phyloP scores from a whole-genome alignment of 768 basidiomycete genomes.

The Coprinellus micaceus region DNA sequence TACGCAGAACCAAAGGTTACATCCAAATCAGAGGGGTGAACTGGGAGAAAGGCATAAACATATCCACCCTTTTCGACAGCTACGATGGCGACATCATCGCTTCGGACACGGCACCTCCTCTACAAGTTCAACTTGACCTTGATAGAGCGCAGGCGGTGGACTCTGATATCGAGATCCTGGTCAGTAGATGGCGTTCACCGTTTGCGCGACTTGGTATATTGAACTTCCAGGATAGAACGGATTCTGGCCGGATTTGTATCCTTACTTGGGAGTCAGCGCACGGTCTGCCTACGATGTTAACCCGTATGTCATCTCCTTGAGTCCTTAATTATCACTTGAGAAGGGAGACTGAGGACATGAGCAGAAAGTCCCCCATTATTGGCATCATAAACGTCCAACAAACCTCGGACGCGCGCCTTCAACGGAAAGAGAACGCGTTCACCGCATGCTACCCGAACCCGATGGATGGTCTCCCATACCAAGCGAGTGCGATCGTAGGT shows the following conservation, averaged over 20 bases:
- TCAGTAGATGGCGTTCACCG: background rate
- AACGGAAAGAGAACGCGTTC: background rate
- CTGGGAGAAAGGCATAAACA: background rate
- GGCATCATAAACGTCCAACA: background rate
- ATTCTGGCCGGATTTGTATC: constrained; percentile 1
- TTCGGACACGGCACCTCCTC: background rate
- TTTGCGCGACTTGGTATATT: background rate
- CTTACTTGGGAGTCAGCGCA: background rate
- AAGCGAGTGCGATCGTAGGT: constrained; percentile 1
- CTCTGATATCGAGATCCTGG: background rate
- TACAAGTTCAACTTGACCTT: background rate
- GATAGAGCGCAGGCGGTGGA: background rate
- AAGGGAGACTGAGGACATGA: background rate
- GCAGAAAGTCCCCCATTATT: background rate
- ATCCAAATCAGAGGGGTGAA: background rate
- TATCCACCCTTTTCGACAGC: background rate
- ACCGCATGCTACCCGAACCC: constrained; percentile 2
- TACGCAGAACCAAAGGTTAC: background rate
- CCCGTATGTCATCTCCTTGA: background rate
- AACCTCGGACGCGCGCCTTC: background rate
- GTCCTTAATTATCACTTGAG: too few species aligned
- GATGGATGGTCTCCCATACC: background rate
- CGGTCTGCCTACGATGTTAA: background rate
- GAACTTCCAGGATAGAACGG: background rate
- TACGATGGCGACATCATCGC: constrained; percentile 1